These are phyloP conservation scores for Aureobasidium sp. DNA, from an alignment of 2,329 filamentous ascomycete species.

Conservation along the genomic window DNA sequence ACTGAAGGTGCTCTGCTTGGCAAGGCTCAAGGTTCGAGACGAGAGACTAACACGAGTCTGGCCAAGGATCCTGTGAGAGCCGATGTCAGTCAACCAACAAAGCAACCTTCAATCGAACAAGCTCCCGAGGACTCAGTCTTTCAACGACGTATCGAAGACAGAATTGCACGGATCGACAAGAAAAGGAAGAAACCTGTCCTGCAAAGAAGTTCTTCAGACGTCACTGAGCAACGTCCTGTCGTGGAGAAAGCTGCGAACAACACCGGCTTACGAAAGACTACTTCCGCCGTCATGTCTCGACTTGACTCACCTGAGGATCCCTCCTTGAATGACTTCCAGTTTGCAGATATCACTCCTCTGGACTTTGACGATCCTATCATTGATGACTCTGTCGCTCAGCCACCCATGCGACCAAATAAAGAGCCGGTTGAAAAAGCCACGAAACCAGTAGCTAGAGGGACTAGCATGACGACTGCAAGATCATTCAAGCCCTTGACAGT, in stretches of 20 bases:
- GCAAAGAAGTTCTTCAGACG: slow-evolving; percentile 9
- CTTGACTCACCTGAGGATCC: slow-evolving; percentile 11
- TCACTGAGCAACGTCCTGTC: background rate
- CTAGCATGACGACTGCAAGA: slow-evolving; percentile 20
- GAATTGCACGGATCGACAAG: slow-evolving; percentile 25
- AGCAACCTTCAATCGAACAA: background rate
- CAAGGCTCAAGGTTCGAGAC: background rate
- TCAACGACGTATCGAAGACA: slow-evolving; percentile 23
- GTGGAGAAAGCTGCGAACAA: background rate
- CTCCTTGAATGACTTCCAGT: slow-evolving; percentile 1
- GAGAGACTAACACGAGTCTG: background rate
- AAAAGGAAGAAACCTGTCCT: slow-evolving; percentile 18
- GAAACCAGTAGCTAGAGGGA: background rate
- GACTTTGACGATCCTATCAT: background rate
- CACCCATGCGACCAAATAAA: background rate
- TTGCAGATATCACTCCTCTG: background rate
- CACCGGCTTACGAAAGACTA: slow-evolving; percentile 7
- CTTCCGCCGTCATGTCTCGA: background rate
- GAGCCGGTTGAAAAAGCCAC: background rate
- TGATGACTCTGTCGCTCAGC: background rate
- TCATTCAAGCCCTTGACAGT: slow-evolving; percentile 25
- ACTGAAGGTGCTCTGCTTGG: background rate
- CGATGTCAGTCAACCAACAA: background rate
- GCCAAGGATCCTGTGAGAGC: background rate
- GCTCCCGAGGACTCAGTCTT: slow-evolving; percentile 17